These are phyloP conservation scores for Lithocarpus polystachyus DNA, from an alignment of 306 rosid genomes.

Conservation along the genomic window DNA sequence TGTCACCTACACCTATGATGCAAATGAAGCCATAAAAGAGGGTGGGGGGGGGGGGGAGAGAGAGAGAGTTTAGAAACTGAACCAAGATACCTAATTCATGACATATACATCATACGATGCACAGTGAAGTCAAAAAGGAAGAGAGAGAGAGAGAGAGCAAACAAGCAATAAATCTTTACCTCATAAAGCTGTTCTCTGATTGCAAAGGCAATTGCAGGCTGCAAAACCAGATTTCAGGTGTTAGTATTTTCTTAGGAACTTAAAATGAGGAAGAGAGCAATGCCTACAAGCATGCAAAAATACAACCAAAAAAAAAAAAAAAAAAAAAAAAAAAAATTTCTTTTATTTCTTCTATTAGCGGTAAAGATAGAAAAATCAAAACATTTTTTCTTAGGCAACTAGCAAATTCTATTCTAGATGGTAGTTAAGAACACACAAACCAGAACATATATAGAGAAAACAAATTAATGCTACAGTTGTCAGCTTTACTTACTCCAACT, in stretches of 20 bases:
- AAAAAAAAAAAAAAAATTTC: too few relatives aligned
- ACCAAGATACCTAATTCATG: too few relatives aligned
- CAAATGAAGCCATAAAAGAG: background rate
- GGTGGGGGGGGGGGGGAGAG: background rate
- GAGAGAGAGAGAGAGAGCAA: background rate
- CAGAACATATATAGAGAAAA: background rate
- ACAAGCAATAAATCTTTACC: conserved; percentile 38
- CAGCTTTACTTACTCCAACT: conserved; percentile 76
- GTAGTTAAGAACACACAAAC: background rate
- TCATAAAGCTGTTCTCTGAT: conserved; percentile 89
- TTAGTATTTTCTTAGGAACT: conserved; percentile 11
- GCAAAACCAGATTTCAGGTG: conserved; percentile 30
- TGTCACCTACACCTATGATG: background rate
- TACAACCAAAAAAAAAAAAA: too few relatives aligned
- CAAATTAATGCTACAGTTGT: background rate
- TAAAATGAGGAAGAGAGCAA: background rate
- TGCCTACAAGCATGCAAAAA: background rate
- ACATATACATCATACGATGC: too few relatives aligned
- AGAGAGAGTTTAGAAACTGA: background rate
- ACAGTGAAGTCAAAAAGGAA: too few relatives aligned
- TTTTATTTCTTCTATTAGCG: conserved; percentile 5
- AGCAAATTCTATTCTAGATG: background rate
- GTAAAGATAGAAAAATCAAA: conserved; percentile 5
- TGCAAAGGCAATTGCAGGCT: conserved; percentile 90
- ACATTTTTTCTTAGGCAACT: background rate